A percentile compares a stretch with the other conserved stretches of the same genome.
Evolutionary conservation across 108 stramenopile genomes (phyloP).

Genomic region (Fistulifera pelliculosa): DNA sequence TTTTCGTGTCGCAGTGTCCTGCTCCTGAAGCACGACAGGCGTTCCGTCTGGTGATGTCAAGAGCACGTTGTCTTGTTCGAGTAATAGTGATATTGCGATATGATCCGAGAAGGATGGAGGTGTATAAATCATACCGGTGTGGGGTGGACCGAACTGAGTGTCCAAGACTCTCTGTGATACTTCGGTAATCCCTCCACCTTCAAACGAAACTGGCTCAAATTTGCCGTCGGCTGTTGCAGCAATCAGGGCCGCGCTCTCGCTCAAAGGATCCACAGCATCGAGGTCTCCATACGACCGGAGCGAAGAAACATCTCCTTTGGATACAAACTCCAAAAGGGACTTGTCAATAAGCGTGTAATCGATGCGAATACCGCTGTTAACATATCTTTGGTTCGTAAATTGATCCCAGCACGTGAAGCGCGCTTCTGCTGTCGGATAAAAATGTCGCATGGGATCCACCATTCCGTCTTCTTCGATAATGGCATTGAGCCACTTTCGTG

Average conservation of each 20-base stretch:
- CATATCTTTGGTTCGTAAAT: constrained; percentile 69
- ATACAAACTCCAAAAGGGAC: constrained; percentile 33
- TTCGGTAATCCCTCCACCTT: constrained; percentile 74
- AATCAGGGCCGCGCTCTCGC: constrained; percentile 63
- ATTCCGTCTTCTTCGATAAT: constrained; percentile 65
- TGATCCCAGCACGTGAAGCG: constrained; percentile 91
- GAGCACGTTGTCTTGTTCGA: constrained; percentile 27
- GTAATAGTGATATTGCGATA: constrained; percentile 66
- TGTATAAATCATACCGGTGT: constrained; percentile 88
- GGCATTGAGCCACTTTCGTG: constrained; percentile 53
- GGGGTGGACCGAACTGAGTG: constrained; percentile 62
- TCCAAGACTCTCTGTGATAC: constrained; percentile 58
- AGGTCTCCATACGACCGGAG: constrained; percentile 47
- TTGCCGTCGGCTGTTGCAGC: constrained; percentile 73
- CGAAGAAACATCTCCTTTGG: constrained; percentile 19
- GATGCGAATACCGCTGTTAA: constrained; percentile 80
- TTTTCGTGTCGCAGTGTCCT: constrained; percentile 44
- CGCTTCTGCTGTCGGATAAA: constrained; percentile 72
- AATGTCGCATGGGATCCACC: constrained; percentile 77
- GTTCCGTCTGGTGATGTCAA: not conserved
- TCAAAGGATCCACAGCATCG: constrained; percentile 26
- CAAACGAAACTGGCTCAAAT: constrained; percentile 65
- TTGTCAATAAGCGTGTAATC: constrained; percentile 80
- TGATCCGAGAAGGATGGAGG: constrained; percentile 89
- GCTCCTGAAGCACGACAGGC: constrained; percentile 12